These are phyloP conservation scores for Colletotrichum sansevieriae DNA, from an alignment of 2,329 filamentous ascomycete genomes.

Conservation along the genomic window DNA sequence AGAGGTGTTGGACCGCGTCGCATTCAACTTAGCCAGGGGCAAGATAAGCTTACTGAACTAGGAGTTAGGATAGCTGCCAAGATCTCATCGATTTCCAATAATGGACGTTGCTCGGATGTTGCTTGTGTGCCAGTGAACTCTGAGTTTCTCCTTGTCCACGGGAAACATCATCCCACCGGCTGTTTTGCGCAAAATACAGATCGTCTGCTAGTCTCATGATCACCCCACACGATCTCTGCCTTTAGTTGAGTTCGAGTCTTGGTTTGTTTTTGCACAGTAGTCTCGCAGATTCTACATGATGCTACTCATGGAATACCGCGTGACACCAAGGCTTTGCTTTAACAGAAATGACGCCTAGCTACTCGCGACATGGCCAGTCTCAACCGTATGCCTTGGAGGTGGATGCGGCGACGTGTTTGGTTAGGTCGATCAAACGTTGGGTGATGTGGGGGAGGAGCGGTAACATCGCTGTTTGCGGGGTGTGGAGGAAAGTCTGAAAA, in stretches of 20 bases:
- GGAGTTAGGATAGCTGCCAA: constrained; percentile 39
- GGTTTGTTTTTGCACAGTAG: neutral
- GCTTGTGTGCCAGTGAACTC: neutral
- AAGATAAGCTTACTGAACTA: constrained; percentile 56
- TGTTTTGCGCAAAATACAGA: neutral
- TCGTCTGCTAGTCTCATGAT: neutral
- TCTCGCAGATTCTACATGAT: no score
- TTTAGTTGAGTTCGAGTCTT: neutral
- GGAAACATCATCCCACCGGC: constrained; percentile 1
- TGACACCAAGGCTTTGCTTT: no score
- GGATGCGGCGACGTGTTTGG: constrained; percentile 1
- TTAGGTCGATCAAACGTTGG: neutral
- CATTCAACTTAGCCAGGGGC: constrained; percentile 50
- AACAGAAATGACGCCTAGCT: no score
- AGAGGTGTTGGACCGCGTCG: constrained; percentile 40
- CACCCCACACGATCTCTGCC: neutral
- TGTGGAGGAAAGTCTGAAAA: constrained; percentile 21
- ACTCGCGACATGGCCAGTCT: no score
- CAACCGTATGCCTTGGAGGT: neutral
- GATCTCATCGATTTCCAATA: neutral
- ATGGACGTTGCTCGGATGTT: constrained; percentile 2
- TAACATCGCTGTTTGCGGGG: constrained; percentile 20
- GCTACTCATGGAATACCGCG: no score
- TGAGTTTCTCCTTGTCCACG: neutral
- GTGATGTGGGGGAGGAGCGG: constrained; percentile 19